These are phyloP conservation scores for Apodospora peruviana DNA, from an alignment of 495 filamentous ascomycete species.

Conservation along the genomic window DNA sequence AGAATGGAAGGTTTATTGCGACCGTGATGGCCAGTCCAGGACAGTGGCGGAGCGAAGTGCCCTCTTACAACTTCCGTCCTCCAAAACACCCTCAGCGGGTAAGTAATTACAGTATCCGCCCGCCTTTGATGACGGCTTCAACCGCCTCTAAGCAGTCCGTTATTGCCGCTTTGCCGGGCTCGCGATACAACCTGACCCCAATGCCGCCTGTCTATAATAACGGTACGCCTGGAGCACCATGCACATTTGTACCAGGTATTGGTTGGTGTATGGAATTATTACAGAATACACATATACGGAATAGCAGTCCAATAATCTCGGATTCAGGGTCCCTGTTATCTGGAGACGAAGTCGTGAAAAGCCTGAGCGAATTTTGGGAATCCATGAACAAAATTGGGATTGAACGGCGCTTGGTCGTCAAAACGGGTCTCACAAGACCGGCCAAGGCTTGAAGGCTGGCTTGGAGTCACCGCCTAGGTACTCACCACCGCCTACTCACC, in stretches of 20 bases:
- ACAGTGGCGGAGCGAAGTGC: too few relatives aligned
- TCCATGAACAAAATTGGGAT: background rate
- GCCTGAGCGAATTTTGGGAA: background rate
- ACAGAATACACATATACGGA: too few relatives aligned
- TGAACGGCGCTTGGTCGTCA: conserved; percentile 20
- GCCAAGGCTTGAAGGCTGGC: conserved; percentile 1
- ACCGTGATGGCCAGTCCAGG: too few relatives aligned
- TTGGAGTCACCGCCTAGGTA: too few relatives aligned
- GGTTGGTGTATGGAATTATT: background rate
- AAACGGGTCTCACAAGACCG: conserved; percentile 16
- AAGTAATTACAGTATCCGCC: background rate
- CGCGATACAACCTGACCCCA: conserved; percentile 3
- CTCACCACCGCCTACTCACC: background rate
- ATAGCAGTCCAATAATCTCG: background rate
- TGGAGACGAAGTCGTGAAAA: background rate
- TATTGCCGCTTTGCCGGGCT: conserved; percentile 13
- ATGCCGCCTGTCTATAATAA: background rate
- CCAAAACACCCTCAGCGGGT: background rate
- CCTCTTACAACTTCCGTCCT: background rate
- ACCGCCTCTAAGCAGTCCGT: background rate
- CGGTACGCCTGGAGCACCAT: too few relatives aligned
- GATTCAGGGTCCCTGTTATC: background rate
- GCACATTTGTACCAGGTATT: too few relatives aligned
- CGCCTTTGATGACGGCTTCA: background rate
- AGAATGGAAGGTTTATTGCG: too few relatives aligned